Evolutionary conservation across 345 rosid genomes (phyloP).

Genomic region (Rhodamnia rubescens): DNA sequence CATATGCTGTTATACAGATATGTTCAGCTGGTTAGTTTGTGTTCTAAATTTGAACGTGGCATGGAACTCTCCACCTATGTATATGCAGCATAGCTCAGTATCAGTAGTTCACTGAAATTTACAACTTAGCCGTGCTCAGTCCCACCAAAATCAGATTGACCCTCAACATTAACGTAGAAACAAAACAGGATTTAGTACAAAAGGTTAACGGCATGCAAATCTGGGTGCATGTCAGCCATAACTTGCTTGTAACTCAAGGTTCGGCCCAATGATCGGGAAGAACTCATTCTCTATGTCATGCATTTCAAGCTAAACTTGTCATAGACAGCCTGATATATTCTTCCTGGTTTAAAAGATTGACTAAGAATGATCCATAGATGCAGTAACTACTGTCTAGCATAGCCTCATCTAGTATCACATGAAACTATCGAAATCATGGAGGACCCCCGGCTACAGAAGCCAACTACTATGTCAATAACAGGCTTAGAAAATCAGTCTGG

Average conservation of each 20-base stretch:
- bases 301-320: not conserved
- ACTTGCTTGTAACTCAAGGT: not conserved
- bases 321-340: not conserved
- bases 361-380: not conserved
- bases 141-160: too few relatives aligned
- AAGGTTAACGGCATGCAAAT: not conserved
- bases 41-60: too few relatives aligned
- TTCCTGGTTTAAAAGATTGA: not conserved
- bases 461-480: not conserved
- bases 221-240: not conserved
- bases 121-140: too few relatives aligned
- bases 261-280: not conserved
- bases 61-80: too few relatives aligned
- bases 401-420: not conserved
- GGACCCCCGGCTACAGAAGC: not conserved
- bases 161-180: too few relatives aligned
- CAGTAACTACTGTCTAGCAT: not conserved
- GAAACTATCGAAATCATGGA: not conserved
- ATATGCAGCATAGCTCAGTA: too few relatives aligned
- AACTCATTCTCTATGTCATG: not conserved
- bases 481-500: not conserved
- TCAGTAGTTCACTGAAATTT: too few relatives aligned
- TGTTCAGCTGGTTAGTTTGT: not conserved
- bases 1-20: not conserved
- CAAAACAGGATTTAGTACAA: not conserved